A percentile compares a stretch with the other conserved stretches of the same genome.
Evolutionary conservation across 1,139 yeast genomes (phyloP).

Genomic region (Kodamaea suecica): DNA sequence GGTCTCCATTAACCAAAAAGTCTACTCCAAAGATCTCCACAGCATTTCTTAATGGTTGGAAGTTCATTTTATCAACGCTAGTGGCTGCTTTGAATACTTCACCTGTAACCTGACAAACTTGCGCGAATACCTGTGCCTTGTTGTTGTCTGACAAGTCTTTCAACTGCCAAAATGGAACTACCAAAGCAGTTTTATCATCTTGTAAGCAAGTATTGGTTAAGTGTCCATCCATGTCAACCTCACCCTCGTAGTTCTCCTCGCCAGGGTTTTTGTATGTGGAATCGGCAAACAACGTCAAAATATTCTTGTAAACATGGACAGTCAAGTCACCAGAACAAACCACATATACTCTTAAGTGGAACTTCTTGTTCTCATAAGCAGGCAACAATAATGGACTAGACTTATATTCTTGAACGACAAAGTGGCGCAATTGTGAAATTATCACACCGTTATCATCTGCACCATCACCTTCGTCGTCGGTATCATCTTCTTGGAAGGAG

Average conservation of each 20-base stretch:
- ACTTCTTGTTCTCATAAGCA: constrained; percentile 65
- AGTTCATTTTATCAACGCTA: constrained; percentile 76
- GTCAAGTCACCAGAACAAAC: constrained; percentile 67
- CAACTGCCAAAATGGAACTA: constrained; percentile 65
- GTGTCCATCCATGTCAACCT: constrained; percentile 60
- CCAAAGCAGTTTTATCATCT: constrained; percentile 46
- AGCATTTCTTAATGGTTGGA: constrained; percentile 82
- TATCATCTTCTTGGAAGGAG: constrained; percentile 70
- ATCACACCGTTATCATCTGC: constrained; percentile 56
- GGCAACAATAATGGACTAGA: constrained; percentile 62
- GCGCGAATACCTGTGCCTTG: constrained; percentile 44
- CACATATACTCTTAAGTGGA: constrained; percentile 87
- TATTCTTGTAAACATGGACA: constrained; percentile 75
- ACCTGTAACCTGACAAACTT: constrained; percentile 58
- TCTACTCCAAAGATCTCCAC: constrained; percentile 88
- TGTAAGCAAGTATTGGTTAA: constrained; percentile 93
- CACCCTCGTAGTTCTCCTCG: constrained; percentile 12
- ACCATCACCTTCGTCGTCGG: constrained; percentile 55
- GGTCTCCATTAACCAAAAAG: constrained; percentile 62
- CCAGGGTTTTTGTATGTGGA: constrained; percentile 44
- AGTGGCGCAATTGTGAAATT: constrained; percentile 85
- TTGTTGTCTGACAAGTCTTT: constrained; percentile 35
- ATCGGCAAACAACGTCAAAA: constrained; percentile 78
- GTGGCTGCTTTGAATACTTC: constrained; percentile 85
- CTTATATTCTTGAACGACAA: constrained; percentile 81